Conservation (phyloP, 2,329 filamentous ascomycete genomes). For the Alternaria arborescens region DNA sequence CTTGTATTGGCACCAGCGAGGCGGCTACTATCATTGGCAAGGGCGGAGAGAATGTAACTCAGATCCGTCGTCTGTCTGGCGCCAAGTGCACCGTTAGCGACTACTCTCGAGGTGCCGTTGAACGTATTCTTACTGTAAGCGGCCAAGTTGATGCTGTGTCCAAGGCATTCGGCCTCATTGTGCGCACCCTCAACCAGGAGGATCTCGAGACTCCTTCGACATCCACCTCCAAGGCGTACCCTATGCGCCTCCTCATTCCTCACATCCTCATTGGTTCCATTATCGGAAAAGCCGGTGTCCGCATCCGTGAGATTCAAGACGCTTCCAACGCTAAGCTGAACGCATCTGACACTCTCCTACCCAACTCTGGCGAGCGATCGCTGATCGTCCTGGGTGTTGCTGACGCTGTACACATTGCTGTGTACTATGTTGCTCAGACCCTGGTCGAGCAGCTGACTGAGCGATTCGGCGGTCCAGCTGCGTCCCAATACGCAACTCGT, state of each 20-base stretch:
- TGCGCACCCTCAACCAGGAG: slow-evolving; percentile 97
- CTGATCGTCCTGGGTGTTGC: slow-evolving; percentile 97
- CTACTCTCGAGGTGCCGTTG: slow-evolving; percentile 94
- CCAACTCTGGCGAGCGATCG: slow-evolving; percentile 95
- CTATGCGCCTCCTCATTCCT: slow-evolving; percentile 91
- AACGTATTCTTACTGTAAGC: slow-evolving; percentile 97
- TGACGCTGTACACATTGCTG: slow-evolving; percentile 97
- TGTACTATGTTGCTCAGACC: slow-evolving; percentile 98
- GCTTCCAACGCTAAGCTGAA: slow-evolving; percentile 96
- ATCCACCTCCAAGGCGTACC: slow-evolving; percentile 95
- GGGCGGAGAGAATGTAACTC: slow-evolving; percentile 96
- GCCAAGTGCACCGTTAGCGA: slow-evolving; percentile 99
- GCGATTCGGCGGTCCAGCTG: slow-evolving; percentile 91
- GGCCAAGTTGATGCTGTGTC: slow-evolving; percentile 95
- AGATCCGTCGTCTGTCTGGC: slow-evolving; percentile 92
- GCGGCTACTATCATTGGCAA: slow-evolving; percentile 98
- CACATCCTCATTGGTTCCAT: slow-evolving; percentile 98
- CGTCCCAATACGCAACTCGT: slow-evolving; percentile 96
- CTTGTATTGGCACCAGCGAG: slow-evolving; percentile 96
- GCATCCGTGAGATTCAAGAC: slow-evolving; percentile 98
- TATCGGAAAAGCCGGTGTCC: slow-evolving; percentile 94
- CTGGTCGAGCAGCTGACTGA: slow-evolving; percentile 96
- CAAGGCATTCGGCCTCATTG: slow-evolving; percentile 98
- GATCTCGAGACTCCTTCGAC: slow-evolving; percentile 87
- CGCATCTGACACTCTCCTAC: slow-evolving; percentile 92